Base-by-base conservation (phyloP, 805 yeast genomes). In the Lachancea sp. region DNA sequence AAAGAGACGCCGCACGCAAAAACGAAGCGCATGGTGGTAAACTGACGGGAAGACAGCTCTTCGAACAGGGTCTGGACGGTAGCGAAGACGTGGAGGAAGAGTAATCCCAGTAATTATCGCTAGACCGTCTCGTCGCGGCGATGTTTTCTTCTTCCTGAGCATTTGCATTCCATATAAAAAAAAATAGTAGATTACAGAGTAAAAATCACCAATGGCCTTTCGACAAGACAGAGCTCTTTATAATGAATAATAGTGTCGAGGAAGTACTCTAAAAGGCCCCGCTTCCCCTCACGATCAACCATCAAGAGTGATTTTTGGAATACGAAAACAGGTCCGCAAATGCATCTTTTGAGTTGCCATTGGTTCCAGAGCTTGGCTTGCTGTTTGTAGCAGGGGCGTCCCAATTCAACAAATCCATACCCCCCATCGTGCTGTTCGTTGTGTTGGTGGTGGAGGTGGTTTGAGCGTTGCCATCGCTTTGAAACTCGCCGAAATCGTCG, bases 31-130 rank as follows among this genome's bases (percentile, higher is more conserved):
- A 85, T 59, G 74, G 73, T 36, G 95, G 93, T 7, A 85, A 81
- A 64, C 66, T 89, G 58, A 82, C 95, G 0, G 99, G 99, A 19
- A 76, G 79, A 55, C 91, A 88, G 66, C 85, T 93, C 49, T 91
- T 91, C 59, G 98, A 89, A 60, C 75, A 75, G 57, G 98, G 98
- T 37, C 74, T 93, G 54, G 95, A 85, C 35, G 82, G 81, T 42
- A 82, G 77, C 30, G 81, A 69, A 19, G 90, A 78, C 36, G 81
- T 74, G 36, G 73, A 68, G 12, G 78, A 71, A 5, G 77, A 60
- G 2, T 69, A 62, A 25, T 19, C n/a, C n/a, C 55, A 48, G 12
- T 6, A 17, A 5, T 19, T 12, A 18, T 22, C 17, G 4, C 15
- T 15, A 18, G 10, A n/a, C n/a, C n/a, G n/a, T n/a, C n/a, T n/a